Evolutionary conservation across 495 filamentous ascomycete genomes (phyloP).

Genomic region (Hypoxylon trugodes): DNA sequence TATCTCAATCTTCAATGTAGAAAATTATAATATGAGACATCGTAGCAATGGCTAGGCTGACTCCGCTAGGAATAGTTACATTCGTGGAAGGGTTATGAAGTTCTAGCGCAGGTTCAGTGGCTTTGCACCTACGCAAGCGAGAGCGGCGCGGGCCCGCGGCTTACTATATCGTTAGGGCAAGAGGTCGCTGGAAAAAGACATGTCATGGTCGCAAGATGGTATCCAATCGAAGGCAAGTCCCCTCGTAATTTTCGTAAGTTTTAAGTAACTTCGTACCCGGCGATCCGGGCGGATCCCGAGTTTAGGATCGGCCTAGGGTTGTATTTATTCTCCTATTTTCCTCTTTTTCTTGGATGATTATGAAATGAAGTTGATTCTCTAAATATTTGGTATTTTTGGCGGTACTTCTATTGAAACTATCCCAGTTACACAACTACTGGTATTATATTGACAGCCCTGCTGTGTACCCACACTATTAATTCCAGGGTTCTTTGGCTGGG

Average conservation of each 20-base stretch:
- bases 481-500: not conserved
- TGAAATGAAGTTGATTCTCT: not conserved
- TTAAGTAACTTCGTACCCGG: slow-evolving; percentile 13
- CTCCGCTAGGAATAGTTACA: not conserved
- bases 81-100: slow-evolving; percentile 8
- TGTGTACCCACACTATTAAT: not conserved
- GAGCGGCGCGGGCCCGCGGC: slow-evolving; percentile 23
- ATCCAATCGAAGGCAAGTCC: slow-evolving; percentile 25
- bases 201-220: not conserved
- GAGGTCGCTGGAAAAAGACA: not conserved
- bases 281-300: slow-evolving; percentile 27
- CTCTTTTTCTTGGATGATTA: not conserved
- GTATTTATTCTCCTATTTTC: too few relatives aligned
- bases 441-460: not conserved
- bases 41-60: not conserved
- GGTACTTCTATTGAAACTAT: too few relatives aligned
- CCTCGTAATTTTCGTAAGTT: slow-evolving; percentile 11
- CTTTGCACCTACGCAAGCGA: slow-evolving; percentile 22
- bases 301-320: not conserved
- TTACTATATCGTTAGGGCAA: not conserved
- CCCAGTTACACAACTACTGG: too few relatives aligned
- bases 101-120: slow-evolving; percentile 9
- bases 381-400: too few relatives aligned
- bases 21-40: not conserved
- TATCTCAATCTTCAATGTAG: not conserved